Percentiles rank a stretch among this genome's conserved stretches.
These are phyloP conservation scores for Chamaenerion angustifolium DNA, from an alignment of 345 rosid genomes.

Conservation along the genomic window DNA sequence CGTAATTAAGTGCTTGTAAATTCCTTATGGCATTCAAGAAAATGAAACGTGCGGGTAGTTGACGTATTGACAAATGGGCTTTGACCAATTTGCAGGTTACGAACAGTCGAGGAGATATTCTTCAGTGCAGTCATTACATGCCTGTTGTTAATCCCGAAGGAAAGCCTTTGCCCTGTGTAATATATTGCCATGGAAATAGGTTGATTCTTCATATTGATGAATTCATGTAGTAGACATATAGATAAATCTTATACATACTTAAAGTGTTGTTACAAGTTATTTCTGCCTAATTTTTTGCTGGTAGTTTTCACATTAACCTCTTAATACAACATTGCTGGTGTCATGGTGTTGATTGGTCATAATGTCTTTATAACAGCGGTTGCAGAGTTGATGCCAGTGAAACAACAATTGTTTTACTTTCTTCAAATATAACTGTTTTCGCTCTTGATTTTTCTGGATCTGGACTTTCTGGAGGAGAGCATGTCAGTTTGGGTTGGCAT, in stretches of 20 bases:
- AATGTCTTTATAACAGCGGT: slow-evolving; percentile 19
- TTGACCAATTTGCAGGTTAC: slow-evolving; percentile 37
- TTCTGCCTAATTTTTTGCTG: too few relatives aligned
- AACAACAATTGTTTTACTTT: slow-evolving; percentile 33
- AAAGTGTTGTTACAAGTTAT: too few relatives aligned
- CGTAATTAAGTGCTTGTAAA: too few relatives aligned
- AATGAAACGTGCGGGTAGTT: too few relatives aligned
- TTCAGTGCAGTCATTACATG: slow-evolving; percentile 80
- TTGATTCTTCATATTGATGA: slow-evolving; percentile 10
- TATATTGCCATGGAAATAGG: slow-evolving; percentile 99
- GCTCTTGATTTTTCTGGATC: slow-evolving; percentile 46
- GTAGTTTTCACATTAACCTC: too few relatives aligned
- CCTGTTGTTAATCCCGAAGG: slow-evolving; percentile 60
- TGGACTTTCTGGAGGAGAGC: slow-evolving; percentile 37
- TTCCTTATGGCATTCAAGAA: too few relatives aligned
- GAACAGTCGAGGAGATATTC: slow-evolving; percentile 61
- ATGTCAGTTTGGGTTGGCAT: slow-evolving; percentile 35
- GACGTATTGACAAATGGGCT: too few relatives aligned
- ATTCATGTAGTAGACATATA: too few relatives aligned
- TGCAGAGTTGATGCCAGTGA: slow-evolving; percentile 44
- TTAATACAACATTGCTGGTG: too few relatives aligned
- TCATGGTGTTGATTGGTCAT: neutral
- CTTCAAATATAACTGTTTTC: slow-evolving; percentile 38
- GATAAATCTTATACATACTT: too few relatives aligned
- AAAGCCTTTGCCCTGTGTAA: slow-evolving; percentile 83